Evolutionary conservation across 1,284 basidiomycete genomes (phyloP).

Genomic region (Trichosporon ovoides): DNA sequence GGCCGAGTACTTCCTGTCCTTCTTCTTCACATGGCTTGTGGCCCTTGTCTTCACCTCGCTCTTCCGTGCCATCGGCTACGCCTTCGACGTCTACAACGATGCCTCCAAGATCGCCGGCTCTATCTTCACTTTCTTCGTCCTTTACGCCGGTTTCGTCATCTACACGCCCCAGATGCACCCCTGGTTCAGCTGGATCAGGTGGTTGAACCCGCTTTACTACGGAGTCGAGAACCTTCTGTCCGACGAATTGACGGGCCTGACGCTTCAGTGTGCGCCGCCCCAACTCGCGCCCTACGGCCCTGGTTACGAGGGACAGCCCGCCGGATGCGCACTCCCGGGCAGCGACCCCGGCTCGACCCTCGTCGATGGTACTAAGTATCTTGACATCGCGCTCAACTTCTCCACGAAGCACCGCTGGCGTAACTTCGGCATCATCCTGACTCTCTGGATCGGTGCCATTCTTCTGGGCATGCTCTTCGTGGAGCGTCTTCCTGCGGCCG

Average conservation of each 20-base stretch:
- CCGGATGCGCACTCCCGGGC: conserved; percentile 48
- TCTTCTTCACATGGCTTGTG: conserved; percentile 32
- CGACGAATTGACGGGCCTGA: conserved; percentile 50
- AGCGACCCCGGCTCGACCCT: conserved; percentile 17
- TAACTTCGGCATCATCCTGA: conserved; percentile 51
- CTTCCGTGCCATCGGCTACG: conserved; percentile 42
- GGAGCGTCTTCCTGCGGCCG: conserved; percentile 31
- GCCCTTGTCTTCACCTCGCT: conserved; percentile 33
- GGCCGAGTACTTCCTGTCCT: conserved; percentile 44
- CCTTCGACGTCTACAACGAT: conserved; percentile 40
- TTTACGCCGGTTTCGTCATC: conserved; percentile 40
- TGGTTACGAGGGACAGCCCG: conserved; percentile 29
- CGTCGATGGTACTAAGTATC: conserved; percentile 36
- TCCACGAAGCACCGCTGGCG: conserved; percentile 47
- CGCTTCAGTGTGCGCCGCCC: conserved; percentile 43
- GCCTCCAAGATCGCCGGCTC: conserved; percentile 43
- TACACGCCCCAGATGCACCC: conserved; percentile 39
- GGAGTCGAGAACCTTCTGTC: conserved; percentile 33
- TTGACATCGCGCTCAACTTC: conserved; percentile 45
- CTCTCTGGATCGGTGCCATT: conserved; percentile 36
- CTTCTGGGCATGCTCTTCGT: conserved; percentile 20
- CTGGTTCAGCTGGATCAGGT: conserved; percentile 26
- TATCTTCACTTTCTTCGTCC: conserved; percentile 34
- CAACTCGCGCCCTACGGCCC: conserved; percentile 48
- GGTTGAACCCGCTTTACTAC: conserved; percentile 39